A percentile compares a stretch with the other conserved stretches of the same genome.
Conservation (phyloP, 2,329 filamentous ascomycete species). For the Pseudohalonectria lignicola region DNA sequence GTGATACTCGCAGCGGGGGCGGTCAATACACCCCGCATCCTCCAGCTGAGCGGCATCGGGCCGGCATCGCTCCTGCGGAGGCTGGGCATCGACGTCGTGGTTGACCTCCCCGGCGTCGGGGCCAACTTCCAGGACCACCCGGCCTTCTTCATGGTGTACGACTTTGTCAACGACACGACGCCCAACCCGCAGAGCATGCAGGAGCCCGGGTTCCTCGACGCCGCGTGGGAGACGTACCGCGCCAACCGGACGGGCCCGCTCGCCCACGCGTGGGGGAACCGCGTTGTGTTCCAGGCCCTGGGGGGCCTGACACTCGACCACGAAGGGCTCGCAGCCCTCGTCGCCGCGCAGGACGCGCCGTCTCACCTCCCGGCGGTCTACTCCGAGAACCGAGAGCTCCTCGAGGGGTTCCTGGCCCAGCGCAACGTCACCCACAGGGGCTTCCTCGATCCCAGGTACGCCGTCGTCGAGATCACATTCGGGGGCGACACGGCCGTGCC, state of each 20-base stretch:
- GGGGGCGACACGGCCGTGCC: not conserved
- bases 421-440: not conserved
- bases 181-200: constrained; percentile 3
- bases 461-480: constrained; percentile 5
- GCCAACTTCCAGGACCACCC: constrained; percentile 8
- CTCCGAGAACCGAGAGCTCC: not conserved
- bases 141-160: not conserved
- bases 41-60: constrained; percentile 50
- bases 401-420: constrained; percentile 3
- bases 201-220: constrained; percentile 1
- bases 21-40: constrained; percentile 41
- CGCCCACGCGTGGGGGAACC: constrained; percentile 2
- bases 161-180: not conserved
- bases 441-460: constrained; percentile 1
- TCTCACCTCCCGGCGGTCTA: constrained; percentile 4
- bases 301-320: constrained; percentile 1
- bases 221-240: constrained; percentile 2
- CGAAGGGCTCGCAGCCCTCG: not conserved
- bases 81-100: constrained; percentile 6
- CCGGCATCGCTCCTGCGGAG: constrained; percentile 4
- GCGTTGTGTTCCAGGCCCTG: constrained; percentile 3
- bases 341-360: constrained; percentile 2
- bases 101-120: constrained; percentile 10
- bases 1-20: constrained; percentile 47
- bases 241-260: constrained; percentile 1